Conservation (phyloP, 2,329 filamentous ascomycete genomes). For the Paecilomyces dactylethromorphus region DNA sequence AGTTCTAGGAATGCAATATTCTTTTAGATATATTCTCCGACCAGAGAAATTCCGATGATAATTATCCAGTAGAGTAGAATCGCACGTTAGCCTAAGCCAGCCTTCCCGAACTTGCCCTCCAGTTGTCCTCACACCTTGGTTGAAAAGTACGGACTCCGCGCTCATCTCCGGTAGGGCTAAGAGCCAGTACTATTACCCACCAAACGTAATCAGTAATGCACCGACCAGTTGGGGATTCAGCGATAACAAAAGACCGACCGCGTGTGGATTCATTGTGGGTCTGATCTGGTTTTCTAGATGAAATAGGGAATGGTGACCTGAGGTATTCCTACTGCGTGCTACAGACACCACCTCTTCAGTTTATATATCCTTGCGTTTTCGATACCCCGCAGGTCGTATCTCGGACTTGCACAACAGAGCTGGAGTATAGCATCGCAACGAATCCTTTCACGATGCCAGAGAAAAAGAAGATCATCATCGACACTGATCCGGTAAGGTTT, state of each 20-base stretch:
- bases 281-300: not conserved
- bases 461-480: slow-evolving; percentile 79
- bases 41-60: no score
- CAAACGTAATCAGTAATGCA: not conserved
- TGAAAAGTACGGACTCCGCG: not conserved
- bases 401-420: not conserved
- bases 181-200: not conserved
- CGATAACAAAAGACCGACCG: not conserved
- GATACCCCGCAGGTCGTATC: not conserved
- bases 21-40: no score
- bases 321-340: not conserved
- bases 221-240: not conserved
- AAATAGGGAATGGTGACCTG: not conserved
- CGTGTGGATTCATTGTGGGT: not conserved
- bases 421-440: not conserved
- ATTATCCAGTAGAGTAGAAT: no score
- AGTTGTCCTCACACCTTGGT: not conserved
- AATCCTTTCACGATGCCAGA: slow-evolving; percentile 51
- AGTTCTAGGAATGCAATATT: no score
- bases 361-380: not conserved
- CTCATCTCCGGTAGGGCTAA: not conserved
- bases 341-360: not conserved
- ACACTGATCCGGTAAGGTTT: slow-evolving; percentile 75
- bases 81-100: no score
- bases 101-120: no score